phyloP scores from a whole-genome alignment of 2,329 filamentous ascomycete genomes.

The Pseudonectria buxi region DNA sequence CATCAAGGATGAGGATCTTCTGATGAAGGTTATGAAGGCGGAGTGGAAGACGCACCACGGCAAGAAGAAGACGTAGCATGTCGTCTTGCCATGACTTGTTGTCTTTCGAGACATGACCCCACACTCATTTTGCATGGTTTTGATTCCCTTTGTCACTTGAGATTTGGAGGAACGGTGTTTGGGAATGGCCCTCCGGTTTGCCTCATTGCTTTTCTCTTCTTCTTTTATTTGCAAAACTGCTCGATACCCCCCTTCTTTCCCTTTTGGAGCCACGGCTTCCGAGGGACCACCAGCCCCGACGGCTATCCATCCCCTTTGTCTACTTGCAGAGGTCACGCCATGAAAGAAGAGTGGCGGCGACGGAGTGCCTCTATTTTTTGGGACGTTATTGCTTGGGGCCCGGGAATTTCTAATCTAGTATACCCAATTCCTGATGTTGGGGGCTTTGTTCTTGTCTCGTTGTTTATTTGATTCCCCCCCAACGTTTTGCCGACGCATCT shows the following conservation, averaged over 20 bases:
- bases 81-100: constrained; percentile 22
- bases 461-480: constrained; percentile 7
- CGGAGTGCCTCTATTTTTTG: constrained; percentile 15
- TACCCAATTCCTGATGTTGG: constrained; percentile 20
- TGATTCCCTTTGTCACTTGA: constrained; percentile 6
- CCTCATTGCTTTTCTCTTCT: constrained; percentile 13
- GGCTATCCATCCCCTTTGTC: constrained; percentile 16
- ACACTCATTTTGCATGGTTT: constrained; percentile 11
- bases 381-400: constrained; percentile 17
- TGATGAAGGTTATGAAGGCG: constrained; percentile 83
- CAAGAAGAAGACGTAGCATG: constrained; percentile 36
- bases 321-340: constrained; percentile 11
- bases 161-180: not conserved
- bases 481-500: no score
- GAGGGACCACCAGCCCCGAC: constrained; percentile 19
- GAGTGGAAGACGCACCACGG: constrained; percentile 68
- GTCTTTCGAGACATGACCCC: constrained; percentile 8
- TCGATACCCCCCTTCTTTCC: constrained; percentile 16
- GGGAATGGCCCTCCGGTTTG: not conserved
- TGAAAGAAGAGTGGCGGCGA: constrained; percentile 8
- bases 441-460: constrained; percentile 10
- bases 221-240: constrained; percentile 14
- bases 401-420: constrained; percentile 22
- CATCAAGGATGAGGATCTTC: constrained; percentile 84
- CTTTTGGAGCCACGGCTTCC: constrained; percentile 15